Base-by-base conservation (phyloP, 2,329 filamentous ascomycete species). In the Alternaria conjuncta region DNA sequence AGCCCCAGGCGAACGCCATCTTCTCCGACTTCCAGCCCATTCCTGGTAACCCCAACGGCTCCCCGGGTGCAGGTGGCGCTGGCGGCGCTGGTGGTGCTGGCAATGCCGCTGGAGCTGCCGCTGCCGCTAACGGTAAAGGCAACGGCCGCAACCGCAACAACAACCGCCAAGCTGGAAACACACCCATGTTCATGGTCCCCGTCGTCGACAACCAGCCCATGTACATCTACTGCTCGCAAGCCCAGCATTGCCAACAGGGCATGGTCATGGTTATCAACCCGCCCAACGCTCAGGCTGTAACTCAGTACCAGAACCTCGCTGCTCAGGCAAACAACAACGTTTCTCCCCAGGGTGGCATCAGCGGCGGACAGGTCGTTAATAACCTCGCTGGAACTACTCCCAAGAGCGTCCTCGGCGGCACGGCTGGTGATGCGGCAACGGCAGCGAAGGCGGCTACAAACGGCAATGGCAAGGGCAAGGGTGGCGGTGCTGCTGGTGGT, bases 161-260 rank as follows among this genome's bases (percentile, higher is more conserved):
- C 63, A 71, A 71, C 51, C 72, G 70, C 59, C 71, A 72, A 55
- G 57, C 65, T 18, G 66, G 61, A 46, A 72, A 69, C 26, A 71
- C 61, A 4, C 74, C 73, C 28, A 71, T 64, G 64, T 75, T 76
- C 68, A 75, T 71, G 66, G 66, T 76, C 9, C 71, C 71, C 30
- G 57, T 76, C 58, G 68, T 64, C 26, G 70, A 75, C 57, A 88
- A 85, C 51, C 88, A 85, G 30, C 92, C 92, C 32, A 84, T 94
- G 71, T 94, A 92, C 91, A 81, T 92, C 63, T 94, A 90, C 84
- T 94, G 92, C 81, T 88, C 87, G 26, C 89, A 93, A 79, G 75
- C 74, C 1, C 71, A 74, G 58, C 92, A 95, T 81, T 95, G 92
- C 80, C 86, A 93, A 79, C 82, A 79, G 55, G 90, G 90, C 63